Evolutionary conservation across 805 yeast species (phyloP).

Genomic region (Lipomyces lipofer): DNA sequence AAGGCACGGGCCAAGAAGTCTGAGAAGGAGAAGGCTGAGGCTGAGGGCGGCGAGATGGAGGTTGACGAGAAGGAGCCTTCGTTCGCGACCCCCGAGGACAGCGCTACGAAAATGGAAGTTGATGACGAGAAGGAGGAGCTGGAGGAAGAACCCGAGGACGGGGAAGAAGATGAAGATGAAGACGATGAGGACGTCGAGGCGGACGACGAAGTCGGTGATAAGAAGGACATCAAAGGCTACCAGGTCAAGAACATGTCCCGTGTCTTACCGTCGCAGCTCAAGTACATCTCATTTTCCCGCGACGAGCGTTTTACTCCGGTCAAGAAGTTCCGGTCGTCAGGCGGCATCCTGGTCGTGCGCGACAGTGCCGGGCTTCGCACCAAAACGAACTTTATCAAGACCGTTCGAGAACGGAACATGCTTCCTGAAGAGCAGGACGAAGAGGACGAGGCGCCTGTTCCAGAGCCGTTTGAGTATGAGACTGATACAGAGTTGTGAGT

Average conservation of each 20-base stretch:
- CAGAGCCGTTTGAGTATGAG: slow-evolving; percentile 44
- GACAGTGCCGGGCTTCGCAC: slow-evolving; percentile 45
- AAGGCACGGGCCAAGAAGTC: slow-evolving; percentile 82
- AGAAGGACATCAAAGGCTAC: slow-evolving; percentile 64
- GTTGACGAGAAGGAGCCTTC: slow-evolving; percentile 35
- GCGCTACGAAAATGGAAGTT: slow-evolving; percentile 31
- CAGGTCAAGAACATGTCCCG: slow-evolving; percentile 78
- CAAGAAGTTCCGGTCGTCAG: slow-evolving; percentile 50
- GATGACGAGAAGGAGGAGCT: slow-evolving; percentile 33
- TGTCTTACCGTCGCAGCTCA: slow-evolving; percentile 85
- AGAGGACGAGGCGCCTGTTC: slow-evolving; percentile 53
- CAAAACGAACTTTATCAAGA: slow-evolving; percentile 57
- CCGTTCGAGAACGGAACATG: slow-evolving; percentile 87
- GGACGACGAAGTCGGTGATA: slow-evolving; percentile 44
- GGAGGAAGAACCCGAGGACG: slow-evolving; percentile 39
- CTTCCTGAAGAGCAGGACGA: slow-evolving; percentile 64
- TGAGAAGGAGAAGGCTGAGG: slow-evolving; percentile 55
- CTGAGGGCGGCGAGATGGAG: slow-evolving; percentile 48
- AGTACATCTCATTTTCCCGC: slow-evolving; percentile 73
- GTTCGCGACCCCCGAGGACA: slow-evolving; percentile 23
- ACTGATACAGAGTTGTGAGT: slow-evolving; percentile 34
- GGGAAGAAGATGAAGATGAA: slow-evolving; percentile 42
- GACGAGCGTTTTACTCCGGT: slow-evolving; percentile 80
- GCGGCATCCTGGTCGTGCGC: slow-evolving; percentile 70
- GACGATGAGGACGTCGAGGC: slow-evolving; percentile 31